Conservation (phyloP, 2,329 filamentous ascomycete species). For the Aschersonia sp. region DNA sequence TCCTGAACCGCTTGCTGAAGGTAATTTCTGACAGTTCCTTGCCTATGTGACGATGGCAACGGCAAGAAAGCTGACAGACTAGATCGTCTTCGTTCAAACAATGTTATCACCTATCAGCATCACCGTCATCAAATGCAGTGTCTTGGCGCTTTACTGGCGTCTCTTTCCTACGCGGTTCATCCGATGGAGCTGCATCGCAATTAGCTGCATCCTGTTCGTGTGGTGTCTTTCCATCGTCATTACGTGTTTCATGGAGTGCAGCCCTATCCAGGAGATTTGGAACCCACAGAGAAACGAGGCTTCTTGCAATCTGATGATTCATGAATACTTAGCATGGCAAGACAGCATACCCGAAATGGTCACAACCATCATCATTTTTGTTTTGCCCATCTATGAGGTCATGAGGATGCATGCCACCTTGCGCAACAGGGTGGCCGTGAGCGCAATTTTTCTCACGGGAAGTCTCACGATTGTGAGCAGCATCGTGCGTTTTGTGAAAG, state of each 20-base stretch:
- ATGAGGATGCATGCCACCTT: neutral
- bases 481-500: neutral
- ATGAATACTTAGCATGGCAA: neutral
- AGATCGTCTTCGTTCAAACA: neutral
- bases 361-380: neutral
- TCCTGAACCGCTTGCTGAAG: neutral
- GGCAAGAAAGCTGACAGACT: neutral
- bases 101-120: neutral
- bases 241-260: neutral
- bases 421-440: neutral
- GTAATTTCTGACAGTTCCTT: neutral
- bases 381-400: neutral
- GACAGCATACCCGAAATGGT: neutral
- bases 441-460: neutral
- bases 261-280: neutral
- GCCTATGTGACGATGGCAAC: no score
- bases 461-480: neutral
- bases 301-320: neutral
- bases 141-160: neutral
- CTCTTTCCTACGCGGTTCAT: neutral
- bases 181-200: neutral
- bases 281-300: neutral
- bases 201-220: neutral
- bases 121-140: neutral
- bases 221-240: neutral